Evolutionary conservation across 2,329 filamentous ascomycete species (phyloP).

Genomic region (Dactylellina cionopaga): DNA sequence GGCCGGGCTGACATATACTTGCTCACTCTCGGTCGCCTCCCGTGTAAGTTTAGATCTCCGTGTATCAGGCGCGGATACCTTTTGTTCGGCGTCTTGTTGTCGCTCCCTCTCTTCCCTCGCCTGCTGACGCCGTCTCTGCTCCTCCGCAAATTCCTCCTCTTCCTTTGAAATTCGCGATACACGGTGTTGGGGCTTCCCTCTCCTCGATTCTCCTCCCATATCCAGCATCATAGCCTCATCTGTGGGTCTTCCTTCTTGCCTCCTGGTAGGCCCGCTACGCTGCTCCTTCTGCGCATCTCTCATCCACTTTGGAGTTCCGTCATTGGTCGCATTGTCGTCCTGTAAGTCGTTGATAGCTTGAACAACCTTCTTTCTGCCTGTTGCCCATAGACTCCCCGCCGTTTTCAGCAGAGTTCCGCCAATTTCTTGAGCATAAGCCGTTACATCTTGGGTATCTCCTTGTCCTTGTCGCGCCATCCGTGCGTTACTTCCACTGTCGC

Average conservation of each 20-base stretch:
- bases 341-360: slow-evolving; percentile 90
- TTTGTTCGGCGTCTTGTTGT: slow-evolving; percentile 52
- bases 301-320: slow-evolving; percentile 90
- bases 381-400: slow-evolving; percentile 94
- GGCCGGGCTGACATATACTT: slow-evolving; percentile 88
- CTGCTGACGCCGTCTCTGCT: slow-evolving; percentile 29
- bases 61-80: slow-evolving; percentile 16
- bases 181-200: slow-evolving; percentile 55
- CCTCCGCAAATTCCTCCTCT: slow-evolving; percentile 25
- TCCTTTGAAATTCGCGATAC: slow-evolving; percentile 47
- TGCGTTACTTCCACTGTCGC: slow-evolving; percentile 62
- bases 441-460: slow-evolving; percentile 56
- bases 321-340: slow-evolving; percentile 72
- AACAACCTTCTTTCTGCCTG: slow-evolving; percentile 89
- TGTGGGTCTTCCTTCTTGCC: slow-evolving; percentile 64
- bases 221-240: slow-evolving; percentile 85
- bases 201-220: slow-evolving; percentile 67
- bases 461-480: slow-evolving; percentile 54
- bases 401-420: slow-evolving; percentile 89
- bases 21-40: slow-evolving; percentile 76
- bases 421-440: slow-evolving; percentile 78
- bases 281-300: slow-evolving; percentile 69
- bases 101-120: slow-evolving; percentile 50
- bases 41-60: slow-evolving; percentile 67
- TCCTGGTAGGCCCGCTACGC: slow-evolving; percentile 45